Evolutionary conservation across 768 basidiomycete genomes (phyloP), one percentile per base, ranked within the genome.

Genomic region (Russula virescens): DNA sequence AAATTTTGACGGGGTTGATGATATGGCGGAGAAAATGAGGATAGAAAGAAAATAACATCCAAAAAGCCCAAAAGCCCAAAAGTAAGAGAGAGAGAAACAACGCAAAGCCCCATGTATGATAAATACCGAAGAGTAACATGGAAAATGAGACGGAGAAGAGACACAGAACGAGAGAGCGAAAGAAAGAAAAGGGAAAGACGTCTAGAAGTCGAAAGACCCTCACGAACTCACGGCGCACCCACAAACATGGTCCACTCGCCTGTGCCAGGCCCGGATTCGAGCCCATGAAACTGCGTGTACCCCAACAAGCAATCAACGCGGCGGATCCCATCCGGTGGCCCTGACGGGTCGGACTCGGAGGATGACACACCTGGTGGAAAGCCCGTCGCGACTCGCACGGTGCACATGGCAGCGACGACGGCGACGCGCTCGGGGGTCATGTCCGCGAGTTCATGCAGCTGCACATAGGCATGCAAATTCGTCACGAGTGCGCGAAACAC

Each of bases 401-500:
- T 9, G 11, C 55, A 73, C 26, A 53, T 64, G 43, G 58, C 40
- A 8, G 31, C 6, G 19, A 59, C 23, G 11, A 38, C 18, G 8
- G 5, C 5, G 3, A 54, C 50, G 43, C 69, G 65, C 19, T 66
- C 66, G 10, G 53, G 49, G 31, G 68, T 51, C 62, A 75, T 68
- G 21, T 53, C 57, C 8, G 59, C 52, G 25, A 70, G 64, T 68
- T 78, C 76, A 1, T 68, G 60, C 45, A 40, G 10, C 5, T 57
- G 58, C 48, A 77, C 68, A 59, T 56, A 66, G 68, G 72, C 58
- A 19, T 65, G 63, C 56, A 86, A 83, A 54, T 80, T 80, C 46
- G 72, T 69, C 57, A 74, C 71, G 48, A 87, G 74, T 49, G 77
- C 77, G 28, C 71, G 62, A 16, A 86, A 74, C 23, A 88, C 76